These are phyloP conservation scores for Annulohypoxylon nitens DNA, from an alignment of 495 filamentous ascomycete species.

Conservation along the genomic window DNA sequence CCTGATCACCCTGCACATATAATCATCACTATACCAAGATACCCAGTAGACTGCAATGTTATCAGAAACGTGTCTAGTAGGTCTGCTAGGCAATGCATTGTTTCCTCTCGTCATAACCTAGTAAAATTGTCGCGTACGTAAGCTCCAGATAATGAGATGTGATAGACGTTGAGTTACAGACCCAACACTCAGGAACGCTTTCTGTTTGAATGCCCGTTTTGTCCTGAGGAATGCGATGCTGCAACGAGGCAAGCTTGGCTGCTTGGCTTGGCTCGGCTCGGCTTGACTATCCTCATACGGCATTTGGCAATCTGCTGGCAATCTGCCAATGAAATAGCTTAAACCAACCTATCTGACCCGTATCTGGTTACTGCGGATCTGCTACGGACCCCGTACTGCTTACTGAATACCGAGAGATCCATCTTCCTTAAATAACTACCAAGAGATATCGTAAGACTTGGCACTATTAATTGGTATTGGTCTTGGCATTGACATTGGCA, in stretches of 20 bases:
- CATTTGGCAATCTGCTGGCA: slow-evolving; percentile 26
- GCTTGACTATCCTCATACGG: slow-evolving; percentile 38
- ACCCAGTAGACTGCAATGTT: neutral
- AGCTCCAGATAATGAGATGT: slow-evolving; percentile 10
- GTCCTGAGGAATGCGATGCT: slow-evolving; percentile 28
- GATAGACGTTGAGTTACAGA: slow-evolving; percentile 11
- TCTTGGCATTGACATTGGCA: too few relatives aligned
- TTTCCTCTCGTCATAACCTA: neutral
- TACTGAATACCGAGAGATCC: slow-evolving; percentile 22
- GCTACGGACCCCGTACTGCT: neutral
- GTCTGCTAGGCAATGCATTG: neutral
- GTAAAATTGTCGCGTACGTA: slow-evolving; percentile 6
- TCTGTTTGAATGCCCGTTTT: slow-evolving; percentile 40
- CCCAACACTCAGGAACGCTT: slow-evolving; percentile 39
- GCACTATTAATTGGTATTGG: slow-evolving; percentile 25
- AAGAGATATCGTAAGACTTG: slow-evolving; percentile 29
- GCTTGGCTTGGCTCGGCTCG: slow-evolving; percentile 39
- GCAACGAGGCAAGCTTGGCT: slow-evolving; percentile 36
- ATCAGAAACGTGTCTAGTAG: neutral
- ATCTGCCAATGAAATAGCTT: neutral
- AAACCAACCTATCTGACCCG: slow-evolving; percentile 8
- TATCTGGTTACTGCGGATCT: neutral
- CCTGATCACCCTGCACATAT: slow-evolving; percentile 33
- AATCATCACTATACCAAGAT: neutral
- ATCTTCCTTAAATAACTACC: slow-evolving; percentile 25